These are phyloP conservation scores for Blastobotrys serpentis DNA, from an alignment of 1,139 yeast genomes.

Conservation along the genomic window DNA sequence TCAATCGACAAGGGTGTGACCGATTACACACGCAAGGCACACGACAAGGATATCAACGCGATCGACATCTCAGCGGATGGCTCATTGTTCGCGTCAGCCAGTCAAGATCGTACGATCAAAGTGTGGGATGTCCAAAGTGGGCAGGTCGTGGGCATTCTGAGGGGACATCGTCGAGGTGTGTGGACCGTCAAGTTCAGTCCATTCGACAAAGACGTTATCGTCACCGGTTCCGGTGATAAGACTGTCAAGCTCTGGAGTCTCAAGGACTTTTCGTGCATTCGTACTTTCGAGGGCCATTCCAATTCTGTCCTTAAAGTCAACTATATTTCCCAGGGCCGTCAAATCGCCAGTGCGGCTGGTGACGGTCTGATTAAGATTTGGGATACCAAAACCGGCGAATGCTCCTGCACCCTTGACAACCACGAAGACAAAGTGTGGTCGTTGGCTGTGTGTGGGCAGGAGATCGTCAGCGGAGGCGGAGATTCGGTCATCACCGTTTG, in stretches of 20 bases:
- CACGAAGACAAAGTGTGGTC: slow-evolving; percentile 98
- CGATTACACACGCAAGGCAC: slow-evolving; percentile 89
- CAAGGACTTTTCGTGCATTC: slow-evolving; percentile 66
- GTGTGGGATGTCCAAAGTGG: slow-evolving; percentile 83
- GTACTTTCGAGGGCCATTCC: slow-evolving; percentile 92
- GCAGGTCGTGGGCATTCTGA: slow-evolving; percentile 76
- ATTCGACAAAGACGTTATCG: slow-evolving; percentile 66
- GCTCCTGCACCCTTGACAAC: slow-evolving; percentile 77
- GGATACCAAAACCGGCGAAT: slow-evolving; percentile 78
- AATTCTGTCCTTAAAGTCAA: slow-evolving; percentile 84
- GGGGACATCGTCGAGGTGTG: slow-evolving; percentile 90
- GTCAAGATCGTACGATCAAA: slow-evolving; percentile 91
- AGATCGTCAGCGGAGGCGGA: slow-evolving; percentile 85
- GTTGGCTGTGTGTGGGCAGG: slow-evolving; percentile 49
- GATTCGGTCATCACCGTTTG: slow-evolving; percentile 89
- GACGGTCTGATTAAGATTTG: slow-evolving; percentile 92
- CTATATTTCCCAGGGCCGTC: slow-evolving; percentile 65
- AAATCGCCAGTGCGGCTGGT: slow-evolving; percentile 83
- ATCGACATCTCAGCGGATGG: slow-evolving; percentile 88
- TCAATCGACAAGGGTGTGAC: slow-evolving; percentile 47
- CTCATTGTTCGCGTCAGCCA: slow-evolving; percentile 84
- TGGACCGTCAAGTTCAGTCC: slow-evolving; percentile 88
- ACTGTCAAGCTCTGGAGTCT: slow-evolving; percentile 88
- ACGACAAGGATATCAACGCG: slow-evolving; percentile 91
- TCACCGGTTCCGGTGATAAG: slow-evolving; percentile 86